phyloP scores from a whole-genome alignment of 139 green algal genomes.

The Astrephomene gubernaculifera region DNA sequence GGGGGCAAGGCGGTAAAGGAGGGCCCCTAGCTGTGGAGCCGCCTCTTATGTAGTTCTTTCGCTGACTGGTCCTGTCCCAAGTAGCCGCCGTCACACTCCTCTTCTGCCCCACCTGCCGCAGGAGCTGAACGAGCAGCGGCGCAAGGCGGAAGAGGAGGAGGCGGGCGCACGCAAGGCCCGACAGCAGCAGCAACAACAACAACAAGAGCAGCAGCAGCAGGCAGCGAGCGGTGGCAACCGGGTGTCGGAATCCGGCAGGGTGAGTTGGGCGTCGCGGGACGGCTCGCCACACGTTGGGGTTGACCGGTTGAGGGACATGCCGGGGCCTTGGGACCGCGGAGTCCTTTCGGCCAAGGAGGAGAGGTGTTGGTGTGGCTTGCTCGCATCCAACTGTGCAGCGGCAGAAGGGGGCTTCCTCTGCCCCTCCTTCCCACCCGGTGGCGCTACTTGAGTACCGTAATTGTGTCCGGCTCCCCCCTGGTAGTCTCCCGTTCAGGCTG shows the following conservation, averaged over 20 bases:
- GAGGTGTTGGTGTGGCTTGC: no score
- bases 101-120: background rate
- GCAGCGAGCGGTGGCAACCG: background rate
- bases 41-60: background rate
- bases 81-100: no score
- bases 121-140: constrained; percentile 32
- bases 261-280: background rate
- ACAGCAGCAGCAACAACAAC: background rate
- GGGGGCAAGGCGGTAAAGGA: background rate
- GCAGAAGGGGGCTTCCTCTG: no score
- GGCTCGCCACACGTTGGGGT: no score
- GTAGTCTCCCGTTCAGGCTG: no score
- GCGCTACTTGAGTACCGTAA: no score
- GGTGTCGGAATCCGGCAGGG: background rate
- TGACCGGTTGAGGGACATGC: no score
- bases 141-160: constrained; percentile 24
- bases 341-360: background rate
- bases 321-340: background rate
- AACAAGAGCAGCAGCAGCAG: background rate
- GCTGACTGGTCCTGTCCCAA: background rate
- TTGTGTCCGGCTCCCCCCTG: no score
- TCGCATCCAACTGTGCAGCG: background rate
- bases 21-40: background rate
- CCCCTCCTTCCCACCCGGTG: no score
- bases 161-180: constrained; percentile 10